Evolutionary conservation across 1,139 yeast genomes (phyloP), one percentile per base, ranked within the genome.

Genomic region (Pneumocystis carinii): DNA sequence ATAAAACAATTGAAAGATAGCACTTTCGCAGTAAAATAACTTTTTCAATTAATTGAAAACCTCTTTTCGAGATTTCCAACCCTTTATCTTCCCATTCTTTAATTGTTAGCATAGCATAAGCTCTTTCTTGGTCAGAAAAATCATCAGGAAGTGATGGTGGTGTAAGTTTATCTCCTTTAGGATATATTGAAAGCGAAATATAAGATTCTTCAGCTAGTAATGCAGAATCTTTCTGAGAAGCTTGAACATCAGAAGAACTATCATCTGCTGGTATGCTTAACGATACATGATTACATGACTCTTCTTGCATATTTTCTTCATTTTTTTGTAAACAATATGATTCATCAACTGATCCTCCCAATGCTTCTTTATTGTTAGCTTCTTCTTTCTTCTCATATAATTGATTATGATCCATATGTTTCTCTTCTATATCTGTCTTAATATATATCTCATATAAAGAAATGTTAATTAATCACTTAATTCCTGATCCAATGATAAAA

Each of bases 11-110:
- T 12, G 27, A 48, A 10, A 24, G 27, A 12, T 24, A 48, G 7
- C 1, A 48, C 55, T 24, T 48, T 8, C 55, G 29, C n/a, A 48
- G 27, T 6, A 48, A 48, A 48, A 48, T 48, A 48, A 48, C 55
- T 24, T 48, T 48, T 48, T 48, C 55, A 24, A 48, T 48, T 24
- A 48, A 48, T 15, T 48, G 55, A 24, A 48, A 19, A 24, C 55
- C 32, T 19, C 55, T 48, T 24, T 48, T 48, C 14, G 55, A 48
- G 10, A 48, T 48, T 19, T 48, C 55, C 10, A 48, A 12, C 4
- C 55, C 55, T 48, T 48, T 48, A 48, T 48, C 55, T 48, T 48
- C 55, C 55, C 55, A 48, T 24, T 48, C 55, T 48, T 48, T 48
- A 17, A 48, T 24, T 12, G 32, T 48, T n/a, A 48, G n/a, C n/a